Percentiles rank a stretch among this genome's conserved stretches.
Conservation (phyloP, 306 rosid species). For the Luffa acutangula region DNA sequence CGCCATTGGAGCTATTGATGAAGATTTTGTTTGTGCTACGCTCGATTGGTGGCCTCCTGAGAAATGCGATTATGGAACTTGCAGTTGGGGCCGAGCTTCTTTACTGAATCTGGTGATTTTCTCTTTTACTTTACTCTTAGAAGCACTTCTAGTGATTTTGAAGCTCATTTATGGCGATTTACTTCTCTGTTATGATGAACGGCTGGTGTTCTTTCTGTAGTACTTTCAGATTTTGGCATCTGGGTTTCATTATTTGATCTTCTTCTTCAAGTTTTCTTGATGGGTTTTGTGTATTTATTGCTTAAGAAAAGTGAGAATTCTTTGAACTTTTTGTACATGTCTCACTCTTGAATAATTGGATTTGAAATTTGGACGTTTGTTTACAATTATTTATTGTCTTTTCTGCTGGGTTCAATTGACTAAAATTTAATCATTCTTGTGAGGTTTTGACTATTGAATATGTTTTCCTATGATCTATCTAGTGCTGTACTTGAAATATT, state of each 20-base stretch:
- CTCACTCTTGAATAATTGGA: not conserved
- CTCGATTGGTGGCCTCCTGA: conserved; percentile 99
- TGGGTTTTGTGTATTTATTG: conserved; percentile 5
- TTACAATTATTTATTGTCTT: not conserved
- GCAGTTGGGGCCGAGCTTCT: conserved; percentile 87
- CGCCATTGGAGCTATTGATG: conserved; percentile 52
- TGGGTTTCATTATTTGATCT: conserved; percentile 1
- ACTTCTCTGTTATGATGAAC: not conserved
- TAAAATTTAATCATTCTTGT: not conserved
- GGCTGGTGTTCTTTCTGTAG: not conserved
- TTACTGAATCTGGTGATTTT: conserved; percentile 70
- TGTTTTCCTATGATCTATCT: conserved; percentile 5
- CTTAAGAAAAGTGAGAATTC: not conserved
- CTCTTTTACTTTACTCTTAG: not conserved
- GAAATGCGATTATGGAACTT: conserved; percentile 85
- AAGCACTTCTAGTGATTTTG: not conserved
- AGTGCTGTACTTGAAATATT: not conserved
- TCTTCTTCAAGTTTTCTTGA: not conserved
- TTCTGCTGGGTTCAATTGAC: not conserved
- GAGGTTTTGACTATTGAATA: not conserved
- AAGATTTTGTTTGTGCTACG: conserved; percentile 84
- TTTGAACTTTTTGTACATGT: not conserved
- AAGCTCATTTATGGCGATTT: not conserved
- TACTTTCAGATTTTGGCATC: not conserved
- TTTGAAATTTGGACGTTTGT: not conserved